Evolutionary conservation across 345 rosid genomes (phyloP), one percentile per base, ranked within the genome.

Genomic region (Eucalyptus pumila): DNA sequence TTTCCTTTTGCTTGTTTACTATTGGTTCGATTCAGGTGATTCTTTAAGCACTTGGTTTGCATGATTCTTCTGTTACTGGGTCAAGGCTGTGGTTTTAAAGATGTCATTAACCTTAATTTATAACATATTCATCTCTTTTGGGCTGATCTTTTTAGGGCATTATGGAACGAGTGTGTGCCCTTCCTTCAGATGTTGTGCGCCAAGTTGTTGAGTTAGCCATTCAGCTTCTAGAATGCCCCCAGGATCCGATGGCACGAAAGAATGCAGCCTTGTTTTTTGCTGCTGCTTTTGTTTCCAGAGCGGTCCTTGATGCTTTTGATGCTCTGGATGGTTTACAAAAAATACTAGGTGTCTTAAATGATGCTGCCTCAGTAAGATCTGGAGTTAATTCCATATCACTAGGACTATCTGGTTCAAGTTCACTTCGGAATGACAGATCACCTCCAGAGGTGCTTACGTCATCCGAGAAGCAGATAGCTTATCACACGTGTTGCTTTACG

Each of bases 141-240:
- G n/a, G n/a, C 65, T 44, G 69, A 42, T 85, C 90, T 37, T 91
- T 89, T 58, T 93, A 98, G 99, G 99, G 96, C 67, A 98, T 98
- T 88, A 98, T 98, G 99, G 99, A 98, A 90, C 98, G 99, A 81
- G 99, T 97, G 44, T 98, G 99, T 88, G 99, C 99, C 21, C 99
- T 98, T 89, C 96, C 99, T 86, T 90, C 95, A 52, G 98, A 94
- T 92, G 92, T 95, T 90, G 97, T 97, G 86, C 90, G 92, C 90
- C 95, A 94, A 92, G 94, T 98, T 92, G 99, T 98, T 91, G 96
- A 93, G 92, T 94, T 97, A 92, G 99, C 97, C 69, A 92, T 94
- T 87, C 97, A 96, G 92, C 97, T 98, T 92, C 97, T 98, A 86
- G 96, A 95, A 83, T 95, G 97, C 91, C 67, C 94, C 86, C 98